Evolutionary conservation across 2,329 filamentous ascomycete genomes (phyloP).

Genomic region (Bipolaris gigantea): DNA sequence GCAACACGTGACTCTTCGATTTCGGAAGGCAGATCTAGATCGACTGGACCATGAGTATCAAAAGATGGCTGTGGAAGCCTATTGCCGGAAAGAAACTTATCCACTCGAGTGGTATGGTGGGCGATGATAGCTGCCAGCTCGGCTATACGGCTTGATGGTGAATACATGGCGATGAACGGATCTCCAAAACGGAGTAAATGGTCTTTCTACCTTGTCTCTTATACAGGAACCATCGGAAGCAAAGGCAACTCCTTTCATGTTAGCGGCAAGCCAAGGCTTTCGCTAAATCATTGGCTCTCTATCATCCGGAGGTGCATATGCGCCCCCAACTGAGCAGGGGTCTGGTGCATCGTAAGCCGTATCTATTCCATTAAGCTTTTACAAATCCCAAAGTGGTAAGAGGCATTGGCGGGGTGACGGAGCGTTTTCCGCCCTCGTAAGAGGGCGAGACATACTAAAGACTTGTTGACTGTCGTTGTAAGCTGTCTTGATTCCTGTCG

Average conservation of each 20-base stretch:
- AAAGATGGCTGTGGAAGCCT: slow-evolving; percentile 11
- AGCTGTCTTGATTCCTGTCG: too few species aligned
- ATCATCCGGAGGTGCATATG: neutral
- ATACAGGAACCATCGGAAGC: neutral
- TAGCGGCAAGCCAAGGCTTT: neutral
- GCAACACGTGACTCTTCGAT: slow-evolving; percentile 8
- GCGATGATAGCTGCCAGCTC: slow-evolving; percentile 6
- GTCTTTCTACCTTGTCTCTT: neutral
- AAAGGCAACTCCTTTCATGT: neutral
- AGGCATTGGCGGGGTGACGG: neutral
- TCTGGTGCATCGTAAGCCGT: neutral
- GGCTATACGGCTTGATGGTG: slow-evolving; percentile 7
- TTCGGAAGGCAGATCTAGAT: slow-evolving; percentile 3
- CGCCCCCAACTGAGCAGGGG: neutral
- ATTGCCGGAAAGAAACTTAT: slow-evolving; percentile 5
- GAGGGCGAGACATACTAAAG: neutral
- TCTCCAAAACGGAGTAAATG: neutral
- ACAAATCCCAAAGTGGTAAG: neutral
- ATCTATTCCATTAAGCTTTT: neutral
- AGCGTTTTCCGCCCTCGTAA: neutral
- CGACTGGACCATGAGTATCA: slow-evolving; percentile 1
- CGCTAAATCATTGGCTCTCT: neutral
- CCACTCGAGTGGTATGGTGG: slow-evolving; percentile 8
- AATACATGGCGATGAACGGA: neutral
- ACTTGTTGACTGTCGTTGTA: neutral